Evolutionary conservation across 2,329 filamentous ascomycete genomes (phyloP), one percentile per base, ranked within the genome.

Genomic region (Biscogniauxia sp.): DNA sequence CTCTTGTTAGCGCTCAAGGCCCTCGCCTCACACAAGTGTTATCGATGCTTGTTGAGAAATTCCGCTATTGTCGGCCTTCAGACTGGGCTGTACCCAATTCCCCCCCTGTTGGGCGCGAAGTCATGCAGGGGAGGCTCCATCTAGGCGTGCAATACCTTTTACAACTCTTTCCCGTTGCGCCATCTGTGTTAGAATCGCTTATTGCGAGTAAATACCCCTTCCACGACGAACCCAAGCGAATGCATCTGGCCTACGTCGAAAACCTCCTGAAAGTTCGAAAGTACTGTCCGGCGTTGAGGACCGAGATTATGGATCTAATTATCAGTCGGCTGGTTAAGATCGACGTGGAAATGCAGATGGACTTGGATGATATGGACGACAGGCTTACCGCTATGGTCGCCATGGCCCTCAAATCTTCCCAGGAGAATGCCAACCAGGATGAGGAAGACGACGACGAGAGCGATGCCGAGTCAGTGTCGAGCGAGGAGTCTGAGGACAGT

Each of bases 321-420:
- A 89, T 93, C 51, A 90, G 94, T 68, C 88, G 91, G 64, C 82
- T 98, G 7, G 92, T 98, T 70, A 95, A 95, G 76, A 91, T 98
- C 61, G 95, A 99, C 73, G 92, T 96, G 1, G 91, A 97, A 73
- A 95, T 98, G 75, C 94, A 97, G 76, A 85, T 93, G 55, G 93
- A 98, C 70, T 80, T 98, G 70, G 93, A 98, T 64, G 93, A 98
- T 68, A 79, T 97, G 63, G 94, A 97, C 64, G 94, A 98, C 64
- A 91, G 96, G 58, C 82, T 92, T 9, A 90, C 92, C 58, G 87
- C 93, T 23, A 86, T 88, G 57, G 85, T 94, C 19, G 82, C 91
- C 55, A 81, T 82, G 72, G 84, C 81, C 55, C 74, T 84, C 19
- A 73, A 76, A 51, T 71, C 73, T 56, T 70, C 76, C 32, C 69